A percentile compares a stretch with the other conserved stretches of the same genome.
phyloP scores from a whole-genome alignment of 1,284 basidiomycete genomes.

The Pseudozyma flocculosa region DNA sequence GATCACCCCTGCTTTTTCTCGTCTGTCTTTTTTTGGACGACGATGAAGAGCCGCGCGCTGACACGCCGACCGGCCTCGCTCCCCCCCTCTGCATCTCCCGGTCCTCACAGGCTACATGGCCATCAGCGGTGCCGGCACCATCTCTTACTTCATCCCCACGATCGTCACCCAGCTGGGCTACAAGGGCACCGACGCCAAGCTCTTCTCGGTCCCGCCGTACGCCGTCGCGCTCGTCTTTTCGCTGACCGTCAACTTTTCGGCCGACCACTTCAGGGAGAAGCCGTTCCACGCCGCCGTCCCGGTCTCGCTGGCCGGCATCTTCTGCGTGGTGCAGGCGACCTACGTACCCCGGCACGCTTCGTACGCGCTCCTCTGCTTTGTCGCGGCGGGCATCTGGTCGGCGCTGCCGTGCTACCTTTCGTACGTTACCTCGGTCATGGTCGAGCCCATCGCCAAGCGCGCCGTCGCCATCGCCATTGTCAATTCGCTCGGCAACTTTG shows the following conservation, averaged over 20 bases:
- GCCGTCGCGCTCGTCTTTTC: conserved; percentile 14
- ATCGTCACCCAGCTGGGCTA: conserved; percentile 36
- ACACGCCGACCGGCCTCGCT: too few species aligned
- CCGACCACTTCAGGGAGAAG: conserved; percentile 59
- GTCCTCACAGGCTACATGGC: conserved; percentile 59
- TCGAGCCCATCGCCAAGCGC: conserved; percentile 60
- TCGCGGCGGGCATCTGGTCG: conserved; percentile 61
- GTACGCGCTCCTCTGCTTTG: conserved; percentile 62
- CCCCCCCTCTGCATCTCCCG: too few species aligned
- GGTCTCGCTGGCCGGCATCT: conserved; percentile 60
- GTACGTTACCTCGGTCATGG: conserved; percentile 58
- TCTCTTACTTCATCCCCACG: conserved; percentile 46
- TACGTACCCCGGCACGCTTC: conserved; percentile 56
- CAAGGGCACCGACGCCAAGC: conserved; percentile 30
- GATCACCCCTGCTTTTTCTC: too few species aligned
- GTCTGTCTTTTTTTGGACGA: too few species aligned
- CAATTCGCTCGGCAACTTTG: conserved; percentile 22
- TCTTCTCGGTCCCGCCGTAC: conserved; percentile 21
- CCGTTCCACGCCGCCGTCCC: conserved; percentile 58
- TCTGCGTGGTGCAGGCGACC: conserved; percentile 42
- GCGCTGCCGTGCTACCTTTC: conserved; percentile 57
- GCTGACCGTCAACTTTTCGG: conserved; percentile 43
- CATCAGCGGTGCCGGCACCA: conserved; percentile 41
- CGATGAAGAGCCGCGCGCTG: too few species aligned
- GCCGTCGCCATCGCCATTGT: conserved; percentile 60